A percentile compares a stretch with the other conserved stretches of the same genome.
phyloP scores from a whole-genome alignment of 1,284 basidiomycete species.

The Sutorius eximius region DNA sequence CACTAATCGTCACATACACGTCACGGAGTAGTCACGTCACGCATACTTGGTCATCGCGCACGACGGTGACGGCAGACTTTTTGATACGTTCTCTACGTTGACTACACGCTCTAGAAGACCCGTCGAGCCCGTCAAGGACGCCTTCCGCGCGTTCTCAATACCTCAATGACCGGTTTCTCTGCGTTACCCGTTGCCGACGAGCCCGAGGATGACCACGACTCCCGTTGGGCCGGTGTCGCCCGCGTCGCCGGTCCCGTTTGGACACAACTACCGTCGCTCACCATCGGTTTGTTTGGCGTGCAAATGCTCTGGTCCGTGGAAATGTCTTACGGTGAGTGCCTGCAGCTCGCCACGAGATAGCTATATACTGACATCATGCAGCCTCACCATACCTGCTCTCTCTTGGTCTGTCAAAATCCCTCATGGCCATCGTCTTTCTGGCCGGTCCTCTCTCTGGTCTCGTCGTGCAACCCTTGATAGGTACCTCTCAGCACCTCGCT shows the following conservation, averaged over 20 bases:
- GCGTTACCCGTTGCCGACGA: constrained; percentile 41
- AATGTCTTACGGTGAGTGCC: constrained; percentile 80
- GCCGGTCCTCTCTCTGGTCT: constrained; percentile 92
- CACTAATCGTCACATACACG: neutral
- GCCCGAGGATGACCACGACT: constrained; percentile 32
- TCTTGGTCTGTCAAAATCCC: constrained; percentile 84
- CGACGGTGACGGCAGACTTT: neutral
- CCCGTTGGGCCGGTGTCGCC: constrained; percentile 55
- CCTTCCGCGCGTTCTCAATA: neutral
- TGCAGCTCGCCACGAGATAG: neutral
- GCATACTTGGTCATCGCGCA: neutral
- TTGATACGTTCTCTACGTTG: neutral
- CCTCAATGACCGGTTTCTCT: constrained; percentile 48
- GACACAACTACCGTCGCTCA: constrained; percentile 69
- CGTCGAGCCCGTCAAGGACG: neutral
- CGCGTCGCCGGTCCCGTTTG: constrained; percentile 60
- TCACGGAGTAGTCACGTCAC: neutral
- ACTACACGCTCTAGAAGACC: neutral
- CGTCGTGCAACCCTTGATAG: constrained; percentile 90
- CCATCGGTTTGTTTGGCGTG: constrained; percentile 76
- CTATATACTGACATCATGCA: constrained; percentile 11
- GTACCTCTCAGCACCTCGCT: constrained; percentile 25
- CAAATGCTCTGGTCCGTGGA: constrained; percentile 90
- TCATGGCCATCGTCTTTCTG: constrained; percentile 89
- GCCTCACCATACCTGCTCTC: constrained; percentile 93